A percentile compares a stretch with the other conserved stretches of the same genome.
These are phyloP conservation scores for Linnemannia exigua DNA, from an alignment of 192 early-diverging fungal genomes.

Conservation along the genomic window DNA sequence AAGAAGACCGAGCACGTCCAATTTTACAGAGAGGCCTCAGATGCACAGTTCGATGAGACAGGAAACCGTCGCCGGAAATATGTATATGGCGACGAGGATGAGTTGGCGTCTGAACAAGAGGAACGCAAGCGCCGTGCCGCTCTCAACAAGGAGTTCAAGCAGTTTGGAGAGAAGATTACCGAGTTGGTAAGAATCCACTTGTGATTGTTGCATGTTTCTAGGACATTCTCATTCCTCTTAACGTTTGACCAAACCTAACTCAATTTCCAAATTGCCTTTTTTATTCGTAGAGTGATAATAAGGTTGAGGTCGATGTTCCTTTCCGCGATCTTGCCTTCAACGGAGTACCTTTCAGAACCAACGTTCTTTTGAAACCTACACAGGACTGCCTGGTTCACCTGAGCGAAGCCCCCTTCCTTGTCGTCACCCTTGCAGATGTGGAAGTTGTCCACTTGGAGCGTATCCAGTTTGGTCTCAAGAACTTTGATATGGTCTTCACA, in stretches of 20 bases:
- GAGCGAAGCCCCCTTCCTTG: slow-evolving; percentile 93
- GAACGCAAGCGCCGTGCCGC: slow-evolving; percentile 86
- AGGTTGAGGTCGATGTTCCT: slow-evolving; percentile 93
- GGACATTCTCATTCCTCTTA: background rate
- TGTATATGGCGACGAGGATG: slow-evolving; percentile 98
- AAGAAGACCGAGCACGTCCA: slow-evolving; percentile 99
- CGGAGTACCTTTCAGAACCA: slow-evolving; percentile 93
- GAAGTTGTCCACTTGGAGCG: slow-evolving; percentile 98
- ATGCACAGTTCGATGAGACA: slow-evolving; percentile 97
- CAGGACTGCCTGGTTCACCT: slow-evolving; percentile 97
- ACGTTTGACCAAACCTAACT: background rate
- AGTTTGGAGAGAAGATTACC: slow-evolving; percentile 92
- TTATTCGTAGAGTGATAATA: slow-evolving; percentile 72
- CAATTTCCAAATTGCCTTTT: slow-evolving; percentile 10
- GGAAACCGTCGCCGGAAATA: slow-evolving; percentile 88
- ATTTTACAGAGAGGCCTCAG: slow-evolving; percentile 97
- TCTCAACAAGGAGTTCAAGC: slow-evolving; percentile 95
- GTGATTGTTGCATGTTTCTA: background rate
- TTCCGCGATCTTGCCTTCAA: slow-evolving; percentile 94
- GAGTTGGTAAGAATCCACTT: slow-evolving; percentile 67
- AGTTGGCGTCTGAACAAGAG: slow-evolving; percentile 96
- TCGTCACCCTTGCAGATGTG: slow-evolving; percentile 92
- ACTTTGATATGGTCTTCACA: slow-evolving; percentile 99
- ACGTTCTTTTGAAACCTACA: slow-evolving; percentile 95
- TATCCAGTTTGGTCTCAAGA: slow-evolving; percentile 95